Evolutionary conservation across 768 basidiomycete species (phyloP).

Genomic region (Kwoniella sp.): DNA sequence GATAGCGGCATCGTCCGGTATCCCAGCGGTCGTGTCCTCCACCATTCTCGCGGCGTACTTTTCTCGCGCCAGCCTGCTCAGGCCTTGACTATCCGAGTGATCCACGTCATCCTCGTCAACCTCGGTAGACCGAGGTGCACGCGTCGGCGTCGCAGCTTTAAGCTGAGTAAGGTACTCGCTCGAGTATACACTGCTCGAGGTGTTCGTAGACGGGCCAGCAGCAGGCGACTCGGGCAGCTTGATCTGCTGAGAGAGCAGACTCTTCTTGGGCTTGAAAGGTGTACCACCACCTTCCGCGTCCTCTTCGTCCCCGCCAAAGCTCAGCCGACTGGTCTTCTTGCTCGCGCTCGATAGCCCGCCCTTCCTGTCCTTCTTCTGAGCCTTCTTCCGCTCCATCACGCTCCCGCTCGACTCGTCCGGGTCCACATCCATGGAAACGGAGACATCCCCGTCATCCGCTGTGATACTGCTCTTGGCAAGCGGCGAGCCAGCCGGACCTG

Average conservation of each 20-base stretch:
- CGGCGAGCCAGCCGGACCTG: slow-evolving; percentile 19
- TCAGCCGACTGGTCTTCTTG: slow-evolving; percentile 24
- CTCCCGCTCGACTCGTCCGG: slow-evolving; percentile 27
- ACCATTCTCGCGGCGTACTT: slow-evolving; percentile 43
- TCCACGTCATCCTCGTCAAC: slow-evolving; percentile 19
- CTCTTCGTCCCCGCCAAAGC: slow-evolving; percentile 42
- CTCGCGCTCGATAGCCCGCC: slow-evolving; percentile 9
- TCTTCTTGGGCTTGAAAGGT: slow-evolving; percentile 45
- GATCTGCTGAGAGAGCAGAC: slow-evolving; percentile 40
- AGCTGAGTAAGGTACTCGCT: slow-evolving; percentile 50
- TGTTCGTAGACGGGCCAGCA: neutral
- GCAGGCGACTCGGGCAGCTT: slow-evolving; percentile 29
- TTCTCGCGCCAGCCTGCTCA: slow-evolving; percentile 34
- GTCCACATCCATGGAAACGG: slow-evolving; percentile 21
- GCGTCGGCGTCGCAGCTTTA: slow-evolving; percentile 49
- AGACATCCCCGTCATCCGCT: slow-evolving; percentile 10
- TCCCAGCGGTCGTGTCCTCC: slow-evolving; percentile 39
- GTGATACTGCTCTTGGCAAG: slow-evolving; percentile 28
- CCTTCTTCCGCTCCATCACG: slow-evolving; percentile 42
- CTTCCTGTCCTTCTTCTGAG: slow-evolving; percentile 38
- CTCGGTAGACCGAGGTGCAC: slow-evolving; percentile 21
- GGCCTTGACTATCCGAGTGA: slow-evolving; percentile 21
- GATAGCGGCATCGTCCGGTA: slow-evolving; percentile 51
- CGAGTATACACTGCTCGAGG: slow-evolving; percentile 39
- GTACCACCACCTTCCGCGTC: slow-evolving; percentile 15